Evolutionary conservation across 805 yeast species (phyloP).

Genomic region (Cyberlindnera japonica): DNA sequence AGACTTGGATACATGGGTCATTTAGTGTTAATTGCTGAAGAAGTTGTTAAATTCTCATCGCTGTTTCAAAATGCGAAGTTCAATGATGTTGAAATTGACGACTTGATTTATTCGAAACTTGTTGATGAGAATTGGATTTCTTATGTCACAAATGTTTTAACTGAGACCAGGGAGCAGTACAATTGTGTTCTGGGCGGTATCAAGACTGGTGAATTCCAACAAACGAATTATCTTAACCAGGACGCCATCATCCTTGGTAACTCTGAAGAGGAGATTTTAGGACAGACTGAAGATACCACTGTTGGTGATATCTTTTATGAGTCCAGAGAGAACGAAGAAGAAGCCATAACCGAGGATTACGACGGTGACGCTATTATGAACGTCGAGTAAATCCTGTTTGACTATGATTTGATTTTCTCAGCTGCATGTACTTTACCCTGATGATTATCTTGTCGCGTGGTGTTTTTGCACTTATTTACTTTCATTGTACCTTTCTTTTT

Average conservation of each 20-base stretch:
- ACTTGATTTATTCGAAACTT: slow-evolving; percentile 24
- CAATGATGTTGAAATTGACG: slow-evolving; percentile 25
- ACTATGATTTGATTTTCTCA: not conserved
- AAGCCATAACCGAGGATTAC: slow-evolving; percentile 1
- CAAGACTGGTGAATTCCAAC: slow-evolving; percentile 25
- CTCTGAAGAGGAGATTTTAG: slow-evolving; percentile 26
- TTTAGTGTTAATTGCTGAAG: slow-evolving; percentile 88
- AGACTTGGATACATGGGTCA: slow-evolving; percentile 97
- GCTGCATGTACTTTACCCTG: not conserved
- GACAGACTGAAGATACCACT: slow-evolving; percentile 2
- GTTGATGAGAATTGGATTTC: slow-evolving; percentile 57
- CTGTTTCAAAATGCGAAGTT: slow-evolving; percentile 29
- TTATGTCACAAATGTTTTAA: slow-evolving; percentile 70
- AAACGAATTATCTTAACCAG: slow-evolving; percentile 20
- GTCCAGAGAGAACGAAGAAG: not conserved
- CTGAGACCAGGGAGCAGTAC: slow-evolving; percentile 80
- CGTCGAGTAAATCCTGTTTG: slow-evolving; percentile 4
- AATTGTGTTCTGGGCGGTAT: slow-evolving; percentile 81
- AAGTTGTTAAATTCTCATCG: slow-evolving; percentile 79
- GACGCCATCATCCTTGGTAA: slow-evolving; percentile 27
- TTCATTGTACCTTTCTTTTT: not conserved
- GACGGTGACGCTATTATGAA: slow-evolving; percentile 14
- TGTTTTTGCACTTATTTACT: not conserved
- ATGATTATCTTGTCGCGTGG: not conserved
- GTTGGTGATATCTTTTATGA: slow-evolving; percentile 11